Conservation (phyloP, 2,329 filamentous ascomycete species). For the Trichoderma guizhouense region DNA sequence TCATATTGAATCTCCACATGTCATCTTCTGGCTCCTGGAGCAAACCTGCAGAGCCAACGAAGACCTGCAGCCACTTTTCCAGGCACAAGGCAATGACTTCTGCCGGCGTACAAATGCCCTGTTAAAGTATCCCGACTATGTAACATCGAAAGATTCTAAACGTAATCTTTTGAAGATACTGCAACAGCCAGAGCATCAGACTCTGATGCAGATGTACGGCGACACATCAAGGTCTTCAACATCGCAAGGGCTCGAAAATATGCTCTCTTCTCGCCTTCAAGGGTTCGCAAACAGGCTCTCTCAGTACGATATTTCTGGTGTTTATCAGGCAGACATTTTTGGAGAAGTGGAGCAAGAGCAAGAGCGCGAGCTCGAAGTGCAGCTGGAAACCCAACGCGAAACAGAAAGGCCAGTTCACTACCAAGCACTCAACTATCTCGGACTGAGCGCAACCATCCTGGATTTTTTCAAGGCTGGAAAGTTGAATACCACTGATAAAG, state of each 20-base stretch:
- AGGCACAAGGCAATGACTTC: slow-evolving; percentile 59
- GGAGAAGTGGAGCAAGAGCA: slow-evolving; percentile 58
- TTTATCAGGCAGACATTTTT: slow-evolving; percentile 35
- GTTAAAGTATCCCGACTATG: slow-evolving; percentile 39
- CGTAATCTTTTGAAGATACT: slow-evolving; percentile 28
- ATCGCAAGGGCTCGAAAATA: background rate
- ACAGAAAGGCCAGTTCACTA: slow-evolving; percentile 45
- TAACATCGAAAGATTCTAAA: slow-evolving; percentile 34
- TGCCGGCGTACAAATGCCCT: slow-evolving; percentile 52
- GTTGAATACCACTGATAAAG: background rate
- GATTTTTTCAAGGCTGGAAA: slow-evolving; percentile 45
- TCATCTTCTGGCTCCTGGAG: slow-evolving; percentile 58
- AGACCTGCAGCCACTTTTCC: slow-evolving; percentile 56
- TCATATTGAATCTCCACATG: slow-evolving; percentile 18
- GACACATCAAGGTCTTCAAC: slow-evolving; percentile 15
- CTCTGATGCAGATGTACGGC: slow-evolving; percentile 56
- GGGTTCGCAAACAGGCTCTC: background rate
- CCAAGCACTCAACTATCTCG: slow-evolving; percentile 39
- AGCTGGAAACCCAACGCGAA: slow-evolving; percentile 56
- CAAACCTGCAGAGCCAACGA: slow-evolving; percentile 60
- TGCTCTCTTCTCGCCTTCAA: background rate
- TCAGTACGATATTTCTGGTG: background rate
- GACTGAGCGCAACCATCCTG: slow-evolving; percentile 46
- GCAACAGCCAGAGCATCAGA: slow-evolving; percentile 52
- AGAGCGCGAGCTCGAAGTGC: slow-evolving; percentile 57